phyloP scores from a whole-genome alignment of 2,329 filamentous ascomycete species.

The Cladosporium sphaerospermum region DNA sequence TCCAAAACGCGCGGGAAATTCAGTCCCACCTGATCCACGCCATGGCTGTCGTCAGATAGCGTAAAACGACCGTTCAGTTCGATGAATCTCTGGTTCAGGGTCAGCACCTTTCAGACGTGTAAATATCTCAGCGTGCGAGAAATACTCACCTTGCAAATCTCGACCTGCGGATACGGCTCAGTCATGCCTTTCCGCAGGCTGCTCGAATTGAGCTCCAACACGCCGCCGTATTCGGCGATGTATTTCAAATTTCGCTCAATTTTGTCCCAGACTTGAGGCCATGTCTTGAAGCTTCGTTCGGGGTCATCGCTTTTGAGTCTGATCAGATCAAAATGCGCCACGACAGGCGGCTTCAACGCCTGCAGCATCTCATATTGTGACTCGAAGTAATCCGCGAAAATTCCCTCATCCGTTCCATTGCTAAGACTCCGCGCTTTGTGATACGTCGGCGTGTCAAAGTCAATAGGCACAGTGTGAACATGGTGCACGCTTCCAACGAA shows the following conservation, averaged over 20 bases:
- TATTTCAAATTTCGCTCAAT: conserved; percentile 68
- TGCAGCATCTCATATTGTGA: conserved; percentile 75
- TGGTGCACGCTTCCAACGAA: conserved; percentile 94
- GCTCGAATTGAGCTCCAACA: conserved; percentile 85
- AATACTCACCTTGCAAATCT: conserved; percentile 64
- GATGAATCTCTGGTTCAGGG: conserved; percentile 56
- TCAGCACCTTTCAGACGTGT: not conserved
- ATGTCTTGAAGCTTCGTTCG: conserved; percentile 43
- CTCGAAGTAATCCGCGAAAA: conserved; percentile 85
- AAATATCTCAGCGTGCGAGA: not conserved
- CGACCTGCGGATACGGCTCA: conserved; percentile 79
- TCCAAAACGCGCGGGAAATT: conserved; percentile 68
- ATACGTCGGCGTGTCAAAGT: conserved; percentile 70
- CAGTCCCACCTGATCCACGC: conserved; percentile 76
- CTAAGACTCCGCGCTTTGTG: conserved; percentile 51
- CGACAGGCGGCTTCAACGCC: conserved; percentile 64
- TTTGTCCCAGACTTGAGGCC: conserved; percentile 61
- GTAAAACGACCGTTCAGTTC: conserved; percentile 73
- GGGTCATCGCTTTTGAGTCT: conserved; percentile 69
- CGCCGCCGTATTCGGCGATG: conserved; percentile 66
- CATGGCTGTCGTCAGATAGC: conserved; percentile 92
- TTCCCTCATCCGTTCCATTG: conserved; percentile 60
- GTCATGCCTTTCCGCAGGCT: conserved; percentile 81
- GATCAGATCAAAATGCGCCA: conserved; percentile 93
- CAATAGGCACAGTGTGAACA: conserved; percentile 78